A percentile compares a stretch with the other conserved stretches of the same genome.
Evolutionary conservation across 139 green algal species (phyloP).

Genomic region (Micractinium sp.): DNA sequence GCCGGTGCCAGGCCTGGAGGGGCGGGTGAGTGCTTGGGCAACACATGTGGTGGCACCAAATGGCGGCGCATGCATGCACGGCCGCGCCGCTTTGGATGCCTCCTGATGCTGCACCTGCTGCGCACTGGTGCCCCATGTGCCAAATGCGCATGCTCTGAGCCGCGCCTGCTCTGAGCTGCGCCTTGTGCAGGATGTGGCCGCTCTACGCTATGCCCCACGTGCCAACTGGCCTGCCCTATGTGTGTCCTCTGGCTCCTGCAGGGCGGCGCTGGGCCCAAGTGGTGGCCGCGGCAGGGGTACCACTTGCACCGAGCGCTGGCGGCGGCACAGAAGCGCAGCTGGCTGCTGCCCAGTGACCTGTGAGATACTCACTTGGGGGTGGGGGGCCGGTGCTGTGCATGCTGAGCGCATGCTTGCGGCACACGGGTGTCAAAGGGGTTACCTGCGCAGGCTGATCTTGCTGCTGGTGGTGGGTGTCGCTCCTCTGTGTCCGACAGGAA

Average conservation of each 20-base stretch:
- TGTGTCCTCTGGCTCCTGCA: background rate
- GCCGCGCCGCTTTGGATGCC: no score
- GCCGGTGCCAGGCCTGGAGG: background rate
- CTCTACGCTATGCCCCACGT: background rate
- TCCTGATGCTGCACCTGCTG: no score
- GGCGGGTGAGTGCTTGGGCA: background rate
- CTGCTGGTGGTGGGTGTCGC: no score
- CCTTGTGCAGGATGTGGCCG: background rate
- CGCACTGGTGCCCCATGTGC: no score
- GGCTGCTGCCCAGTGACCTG: slow-evolving; percentile 16
- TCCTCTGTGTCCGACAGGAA: no score
- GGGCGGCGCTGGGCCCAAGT: background rate
- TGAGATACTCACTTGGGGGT: background rate
- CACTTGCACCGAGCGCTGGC: slow-evolving; percentile 19
- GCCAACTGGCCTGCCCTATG: no score
- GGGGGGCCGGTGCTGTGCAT: background rate
- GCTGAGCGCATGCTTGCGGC: no score
- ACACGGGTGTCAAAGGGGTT: no score
- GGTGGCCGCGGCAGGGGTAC: slow-evolving; percentile 6
- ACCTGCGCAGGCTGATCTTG: no score
- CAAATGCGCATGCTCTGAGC: no score
- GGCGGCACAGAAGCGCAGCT: slow-evolving; percentile 11
- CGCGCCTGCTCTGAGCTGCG: no score
- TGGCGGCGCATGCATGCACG: background rate
- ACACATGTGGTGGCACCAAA: no score